Evolutionary conservation across 352 stramenopile species (phyloP).

Genomic region (Phytophthora idaei): DNA sequence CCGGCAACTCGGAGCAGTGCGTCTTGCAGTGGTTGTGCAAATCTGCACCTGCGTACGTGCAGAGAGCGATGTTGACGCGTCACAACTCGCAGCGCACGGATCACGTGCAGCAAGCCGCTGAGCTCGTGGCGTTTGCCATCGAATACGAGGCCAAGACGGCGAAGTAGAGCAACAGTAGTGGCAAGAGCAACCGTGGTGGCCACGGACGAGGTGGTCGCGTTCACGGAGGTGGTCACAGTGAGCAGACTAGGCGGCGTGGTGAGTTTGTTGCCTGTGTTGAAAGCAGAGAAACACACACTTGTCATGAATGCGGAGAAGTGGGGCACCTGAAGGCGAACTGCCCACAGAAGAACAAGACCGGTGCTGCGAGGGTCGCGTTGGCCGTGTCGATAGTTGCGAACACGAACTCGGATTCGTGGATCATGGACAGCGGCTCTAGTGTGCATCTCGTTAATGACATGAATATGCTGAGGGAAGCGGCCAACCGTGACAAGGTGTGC

Average conservation of each 20-base stretch:
- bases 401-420: background rate
- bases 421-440: slow-evolving; percentile 17
- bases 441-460: slow-evolving; percentile 15
- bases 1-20: slow-evolving; percentile 2
- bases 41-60: background rate
- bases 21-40: slow-evolving; percentile 17
- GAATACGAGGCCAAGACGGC: background rate
- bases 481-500: background rate
- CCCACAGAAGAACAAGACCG: background rate
- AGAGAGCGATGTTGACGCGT: background rate
- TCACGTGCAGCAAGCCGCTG: background rate
- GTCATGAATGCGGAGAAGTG: background rate
- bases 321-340: background rate
- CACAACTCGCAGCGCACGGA: background rate
- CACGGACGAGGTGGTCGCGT: background rate
- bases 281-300: background rate
- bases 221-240: background rate
- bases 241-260: background rate
- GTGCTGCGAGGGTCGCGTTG: background rate
- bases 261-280: background rate
- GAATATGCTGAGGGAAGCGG: slow-evolving; percentile 6
- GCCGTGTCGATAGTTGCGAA: background rate
- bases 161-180: background rate
- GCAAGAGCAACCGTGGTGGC: background rate
- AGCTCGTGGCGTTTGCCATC: background rate